These are phyloP conservation scores for Mortierella sp. DNA, from an alignment of 371 early-diverging fungal genomes.

Conservation along the genomic window DNA sequence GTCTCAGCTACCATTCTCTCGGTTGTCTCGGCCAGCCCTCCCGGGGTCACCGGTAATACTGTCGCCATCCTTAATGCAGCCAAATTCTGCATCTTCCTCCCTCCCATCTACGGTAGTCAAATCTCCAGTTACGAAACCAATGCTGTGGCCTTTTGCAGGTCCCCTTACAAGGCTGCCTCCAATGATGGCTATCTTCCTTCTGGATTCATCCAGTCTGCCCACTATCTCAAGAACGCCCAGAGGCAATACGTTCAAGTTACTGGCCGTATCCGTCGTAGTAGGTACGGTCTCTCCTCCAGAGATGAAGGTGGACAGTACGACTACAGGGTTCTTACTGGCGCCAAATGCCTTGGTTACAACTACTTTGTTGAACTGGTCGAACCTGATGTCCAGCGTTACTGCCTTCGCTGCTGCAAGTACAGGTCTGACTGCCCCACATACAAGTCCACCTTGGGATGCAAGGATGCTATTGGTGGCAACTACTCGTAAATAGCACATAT, in stretches of 20 bases:
- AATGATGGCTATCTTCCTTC: slow-evolving; percentile 53
- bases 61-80: not conserved
- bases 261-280: slow-evolving; percentile 49
- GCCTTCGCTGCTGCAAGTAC: slow-evolving; percentile 68
- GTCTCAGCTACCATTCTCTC: not conserved
- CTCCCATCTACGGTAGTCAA: slow-evolving; percentile 57
- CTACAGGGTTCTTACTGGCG: slow-evolving; percentile 31
- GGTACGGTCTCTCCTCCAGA: slow-evolving; percentile 27
- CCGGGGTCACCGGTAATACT: not conserved
- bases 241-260: slow-evolving; percentile 58
- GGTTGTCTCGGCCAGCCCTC: not conserved
- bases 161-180: slow-evolving; percentile 37
- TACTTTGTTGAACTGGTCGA: slow-evolving; percentile 62
- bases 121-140: slow-evolving; percentile 65
- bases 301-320: slow-evolving; percentile 65
- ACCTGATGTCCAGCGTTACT: slow-evolving; percentile 60
- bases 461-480: slow-evolving; percentile 19
- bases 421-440: slow-evolving; percentile 38
- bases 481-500: slow-evolving; percentile 22
- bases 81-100: slow-evolving; percentile 64
- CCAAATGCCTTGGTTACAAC: slow-evolving; percentile 51
- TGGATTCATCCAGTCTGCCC: slow-evolving; percentile 58
- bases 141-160: slow-evolving; percentile 66
- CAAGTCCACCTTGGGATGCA: slow-evolving; percentile 31
- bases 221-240: slow-evolving; percentile 39